Conservation (phyloP, 2,329 filamentous ascomycete species). For the Samsoniella hepiali region DNA sequence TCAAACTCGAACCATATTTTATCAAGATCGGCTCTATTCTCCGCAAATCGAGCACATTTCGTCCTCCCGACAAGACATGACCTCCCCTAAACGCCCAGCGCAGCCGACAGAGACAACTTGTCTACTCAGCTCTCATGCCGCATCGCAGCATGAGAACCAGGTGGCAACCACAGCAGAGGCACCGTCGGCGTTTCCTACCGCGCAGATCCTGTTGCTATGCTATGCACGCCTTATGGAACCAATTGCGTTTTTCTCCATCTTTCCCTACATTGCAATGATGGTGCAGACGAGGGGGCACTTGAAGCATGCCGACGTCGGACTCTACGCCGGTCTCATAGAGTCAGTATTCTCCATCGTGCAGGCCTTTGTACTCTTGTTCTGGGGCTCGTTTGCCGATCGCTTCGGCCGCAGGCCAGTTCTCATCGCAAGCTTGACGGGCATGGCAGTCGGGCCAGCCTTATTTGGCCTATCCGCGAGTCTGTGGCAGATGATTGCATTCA, state of each 20-base stretch:
- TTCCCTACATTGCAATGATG: conserved; percentile 79
- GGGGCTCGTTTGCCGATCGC: conserved; percentile 62
- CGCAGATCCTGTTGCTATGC: conserved; percentile 69
- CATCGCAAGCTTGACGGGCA: conserved; percentile 61
- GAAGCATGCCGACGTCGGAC: conserved; percentile 63
- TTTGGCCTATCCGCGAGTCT: conserved; percentile 67
- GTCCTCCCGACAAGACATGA: too few relatives aligned
- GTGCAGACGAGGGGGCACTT: conserved; percentile 62
- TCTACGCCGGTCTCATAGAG: conserved; percentile 74
- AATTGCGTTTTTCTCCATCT: conserved; percentile 76
- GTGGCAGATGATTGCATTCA: conserved; percentile 69
- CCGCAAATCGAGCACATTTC: too few relatives aligned
- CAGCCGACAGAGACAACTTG: too few relatives aligned
- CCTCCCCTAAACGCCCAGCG: too few relatives aligned
- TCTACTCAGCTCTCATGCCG: too few relatives aligned
- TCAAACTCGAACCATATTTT: too few relatives aligned
- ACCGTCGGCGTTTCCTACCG: background rate
- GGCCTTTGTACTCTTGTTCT: conserved; percentile 73
- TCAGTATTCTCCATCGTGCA: conserved; percentile 71
- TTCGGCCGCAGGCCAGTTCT: conserved; percentile 71
- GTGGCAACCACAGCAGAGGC: too few relatives aligned
- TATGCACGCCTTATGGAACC: conserved; percentile 71
- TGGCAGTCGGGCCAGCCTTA: conserved; percentile 56
- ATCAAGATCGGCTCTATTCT: too few relatives aligned
- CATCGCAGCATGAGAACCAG: too few relatives aligned